Evolutionary conservation across 2,329 filamentous ascomycete genomes (phyloP).

Genomic region (Bimuria novae-zelandiae): DNA sequence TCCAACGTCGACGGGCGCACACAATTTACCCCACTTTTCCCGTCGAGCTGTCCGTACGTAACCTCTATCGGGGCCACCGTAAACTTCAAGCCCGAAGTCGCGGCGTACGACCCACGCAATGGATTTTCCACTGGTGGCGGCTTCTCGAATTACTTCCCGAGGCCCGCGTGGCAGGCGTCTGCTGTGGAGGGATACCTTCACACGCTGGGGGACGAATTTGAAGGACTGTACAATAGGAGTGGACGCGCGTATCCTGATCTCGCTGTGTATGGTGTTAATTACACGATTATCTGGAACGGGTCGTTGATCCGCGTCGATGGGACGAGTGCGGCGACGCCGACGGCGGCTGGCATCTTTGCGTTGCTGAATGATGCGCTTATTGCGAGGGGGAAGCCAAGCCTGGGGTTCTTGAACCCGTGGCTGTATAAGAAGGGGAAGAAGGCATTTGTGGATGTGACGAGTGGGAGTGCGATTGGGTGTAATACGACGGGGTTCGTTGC

Average conservation of each 20-base stretch:
- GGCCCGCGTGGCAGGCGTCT: slow-evolving; percentile 44
- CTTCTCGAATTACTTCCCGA: slow-evolving; percentile 16
- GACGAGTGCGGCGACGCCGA: slow-evolving; percentile 20
- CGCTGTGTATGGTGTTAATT: slow-evolving; percentile 49
- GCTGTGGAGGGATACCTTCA: slow-evolving; percentile 49
- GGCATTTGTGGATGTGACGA: slow-evolving; percentile 45
- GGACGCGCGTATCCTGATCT: slow-evolving; percentile 58
- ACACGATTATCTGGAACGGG: slow-evolving; percentile 18
- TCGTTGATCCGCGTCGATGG: slow-evolving; percentile 9
- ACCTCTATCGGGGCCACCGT: slow-evolving; percentile 68
- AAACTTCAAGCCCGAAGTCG: slow-evolving; percentile 58
- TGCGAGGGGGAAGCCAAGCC: slow-evolving; percentile 48
- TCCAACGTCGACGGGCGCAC: slow-evolving; percentile 63
- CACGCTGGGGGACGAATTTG: slow-evolving; percentile 40
- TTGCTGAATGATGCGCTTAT: slow-evolving; percentile 56
- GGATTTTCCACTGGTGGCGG: slow-evolving; percentile 18
- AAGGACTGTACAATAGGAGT: slow-evolving; percentile 43
- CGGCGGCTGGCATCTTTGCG: slow-evolving; percentile 17
- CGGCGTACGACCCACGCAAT: slow-evolving; percentile 28
- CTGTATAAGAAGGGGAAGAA: slow-evolving; percentile 33
- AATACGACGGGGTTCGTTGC: slow-evolving; percentile 23
- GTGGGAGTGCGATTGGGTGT: slow-evolving; percentile 30
- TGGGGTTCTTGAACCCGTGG: slow-evolving; percentile 59
- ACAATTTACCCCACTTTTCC: slow-evolving; percentile 66
- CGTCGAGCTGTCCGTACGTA: slow-evolving; percentile 69